Evolutionary conservation across 2,329 filamentous ascomycete species (phyloP), one percentile per base, ranked within the genome.

Genomic region (Trichoderma pleuroti): DNA sequence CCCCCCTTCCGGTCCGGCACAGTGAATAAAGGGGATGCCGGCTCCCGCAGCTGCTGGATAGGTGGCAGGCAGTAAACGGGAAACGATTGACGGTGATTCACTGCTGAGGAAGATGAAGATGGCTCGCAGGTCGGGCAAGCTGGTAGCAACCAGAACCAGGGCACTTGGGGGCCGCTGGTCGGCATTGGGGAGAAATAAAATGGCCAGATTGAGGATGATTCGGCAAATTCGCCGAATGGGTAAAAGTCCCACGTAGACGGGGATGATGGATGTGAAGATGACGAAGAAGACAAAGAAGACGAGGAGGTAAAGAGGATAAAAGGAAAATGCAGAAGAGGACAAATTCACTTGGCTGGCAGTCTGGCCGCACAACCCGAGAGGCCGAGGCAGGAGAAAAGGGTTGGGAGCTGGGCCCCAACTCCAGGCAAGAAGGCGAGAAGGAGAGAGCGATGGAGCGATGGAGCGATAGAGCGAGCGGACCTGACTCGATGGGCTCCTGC

Each of bases 31-130:
- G 36, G 24, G 36, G 39, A 68, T 36, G 66, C 65, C 28, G 66
- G 39, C 66, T 39, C 56, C 57, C 66, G 56, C 28, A 46, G 65
- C 54, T 68, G 54, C 28, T 49, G 65, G 36, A 60, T 54, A 68
- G 57, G 36, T 49, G 66, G 56, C 42, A 39, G 66, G 39, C 56
- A 61, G 39, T 42, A 49, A 21, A 60, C 9, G 11, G 18, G 56
- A 32, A n/a, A 61, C 56, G 39, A 68, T 28, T 68, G 66, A 52
- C 39, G 16, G 24, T 68, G 66, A 68, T 61, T 68, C 66, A 68
- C 56, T 7, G 39, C 52, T 42, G 39, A 49, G 16, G 12, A 10
- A 57, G 28, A 61, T 21, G 12, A 10, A 57, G 28, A 61, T 21
- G 59, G 32, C 8, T 28, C 34, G 28, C 49, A 21, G 30, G 16